These are phyloP conservation scores for Gomphus bonarii DNA, from an alignment of 1,284 basidiomycete species.

Conservation along the genomic window DNA sequence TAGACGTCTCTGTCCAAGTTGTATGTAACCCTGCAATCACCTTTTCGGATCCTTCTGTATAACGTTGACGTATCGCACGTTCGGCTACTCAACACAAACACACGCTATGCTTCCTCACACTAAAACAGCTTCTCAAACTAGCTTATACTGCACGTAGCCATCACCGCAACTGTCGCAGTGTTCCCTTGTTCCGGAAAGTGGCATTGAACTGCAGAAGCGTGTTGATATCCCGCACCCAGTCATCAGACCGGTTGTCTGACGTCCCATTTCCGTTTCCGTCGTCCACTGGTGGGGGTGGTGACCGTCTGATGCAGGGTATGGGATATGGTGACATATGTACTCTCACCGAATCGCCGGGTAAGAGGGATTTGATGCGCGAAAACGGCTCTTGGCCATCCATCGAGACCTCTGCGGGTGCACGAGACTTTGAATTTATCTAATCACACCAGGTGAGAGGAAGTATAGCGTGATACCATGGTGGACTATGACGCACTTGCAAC, in stretches of 20 bases:
- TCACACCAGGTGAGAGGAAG: not conserved
- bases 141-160: not conserved
- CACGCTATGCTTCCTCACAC: too few relatives aligned
- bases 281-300: constrained; percentile 46
- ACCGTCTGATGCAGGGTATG: constrained; percentile 87
- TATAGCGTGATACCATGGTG: not conserved
- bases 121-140: not conserved
- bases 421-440: constrained; percentile 77
- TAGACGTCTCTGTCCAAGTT: too few relatives aligned
- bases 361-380: constrained; percentile 34
- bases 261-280: constrained; percentile 23
- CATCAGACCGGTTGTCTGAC: constrained; percentile 34
- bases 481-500: constrained; percentile 52
- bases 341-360: constrained; percentile 76
- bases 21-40: too few relatives aligned
- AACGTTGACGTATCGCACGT: too few relatives aligned
- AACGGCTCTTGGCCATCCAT: constrained; percentile 87
- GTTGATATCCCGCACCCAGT: constrained; percentile 96
- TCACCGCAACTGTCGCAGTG: constrained; percentile 51
- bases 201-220: constrained; percentile 86
- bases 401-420: constrained; percentile 81
- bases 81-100: too few relatives aligned
- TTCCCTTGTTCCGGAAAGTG: constrained; percentile 81
- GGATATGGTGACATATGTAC: constrained; percentile 83
- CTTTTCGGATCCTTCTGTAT: too few relatives aligned